A percentile compares a stretch with the other conserved stretches of the same genome.
phyloP scores from a whole-genome alignment of 2,329 filamentous ascomycete genomes.

The Colletotrichum simmondsii region DNA sequence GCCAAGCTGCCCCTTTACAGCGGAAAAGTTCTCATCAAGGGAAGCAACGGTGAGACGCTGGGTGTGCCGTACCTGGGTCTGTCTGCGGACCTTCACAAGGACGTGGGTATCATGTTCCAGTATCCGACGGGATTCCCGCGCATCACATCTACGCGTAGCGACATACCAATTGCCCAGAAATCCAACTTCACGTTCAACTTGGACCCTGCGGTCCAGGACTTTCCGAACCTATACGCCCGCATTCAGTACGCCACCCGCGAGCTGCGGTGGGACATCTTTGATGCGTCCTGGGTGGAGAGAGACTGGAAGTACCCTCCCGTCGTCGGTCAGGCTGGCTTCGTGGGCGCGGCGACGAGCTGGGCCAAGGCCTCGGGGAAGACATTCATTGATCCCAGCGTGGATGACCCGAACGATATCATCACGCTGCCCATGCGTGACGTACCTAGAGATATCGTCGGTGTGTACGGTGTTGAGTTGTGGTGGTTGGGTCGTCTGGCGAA shows the following conservation, averaged over 20 bases:
- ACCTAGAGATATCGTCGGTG: slow-evolving; percentile 42
- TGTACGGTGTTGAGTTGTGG: slow-evolving; percentile 44
- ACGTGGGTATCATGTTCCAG: slow-evolving; percentile 27
- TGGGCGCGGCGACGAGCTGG: slow-evolving; percentile 55
- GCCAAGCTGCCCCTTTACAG: slow-evolving; percentile 46
- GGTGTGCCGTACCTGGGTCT: slow-evolving; percentile 45
- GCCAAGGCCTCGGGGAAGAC: slow-evolving; percentile 45
- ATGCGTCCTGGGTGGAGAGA: slow-evolving; percentile 48
- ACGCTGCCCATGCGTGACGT: slow-evolving; percentile 49
- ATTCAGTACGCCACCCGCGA: slow-evolving; percentile 40
- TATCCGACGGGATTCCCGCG: slow-evolving; percentile 23
- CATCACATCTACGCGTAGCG: slow-evolving; percentile 14
- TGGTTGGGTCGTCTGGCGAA: slow-evolving; percentile 56
- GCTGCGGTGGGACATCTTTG: slow-evolving; percentile 50
- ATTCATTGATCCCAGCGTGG: slow-evolving; percentile 47
- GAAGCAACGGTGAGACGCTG: slow-evolving; percentile 45
- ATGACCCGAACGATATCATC: slow-evolving; percentile 50
- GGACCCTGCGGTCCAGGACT: slow-evolving; percentile 37
- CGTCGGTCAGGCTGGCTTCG: slow-evolving; percentile 49
- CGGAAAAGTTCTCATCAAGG: slow-evolving; percentile 45
- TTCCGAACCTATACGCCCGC: slow-evolving; percentile 38
- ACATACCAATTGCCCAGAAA: slow-evolving; percentile 33
- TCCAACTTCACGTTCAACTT: slow-evolving; percentile 43
- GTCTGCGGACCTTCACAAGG: slow-evolving; percentile 19
- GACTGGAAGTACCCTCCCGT: slow-evolving; percentile 55